A percentile compares a stretch with the other conserved stretches of the same genome.
Evolutionary conservation across 2,329 filamentous ascomycete genomes (phyloP).

Genomic region (Hymenoscyphus salicellus): DNA sequence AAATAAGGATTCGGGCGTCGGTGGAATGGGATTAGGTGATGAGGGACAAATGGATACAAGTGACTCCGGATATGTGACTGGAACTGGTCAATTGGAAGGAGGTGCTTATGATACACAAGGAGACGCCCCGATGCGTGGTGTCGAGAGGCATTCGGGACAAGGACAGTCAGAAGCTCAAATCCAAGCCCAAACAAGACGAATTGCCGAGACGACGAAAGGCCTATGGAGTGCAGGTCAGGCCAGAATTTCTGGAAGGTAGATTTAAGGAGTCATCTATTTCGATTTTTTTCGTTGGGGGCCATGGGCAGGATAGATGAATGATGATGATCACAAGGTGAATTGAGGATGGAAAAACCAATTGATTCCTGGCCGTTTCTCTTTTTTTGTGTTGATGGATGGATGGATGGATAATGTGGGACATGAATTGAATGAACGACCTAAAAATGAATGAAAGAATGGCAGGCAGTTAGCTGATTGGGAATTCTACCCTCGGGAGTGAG

Average conservation of each 20-base stretch:
- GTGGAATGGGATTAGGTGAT: conserved; percentile 24
- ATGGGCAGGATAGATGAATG: too few species aligned
- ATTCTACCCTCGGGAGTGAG: neutral
- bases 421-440: neutral
- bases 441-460: neutral
- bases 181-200: conserved; percentile 47
- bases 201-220: conserved; percentile 63
- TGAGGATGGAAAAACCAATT: neutral
- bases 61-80: conserved; percentile 31
- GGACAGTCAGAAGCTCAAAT: conserved; percentile 37
- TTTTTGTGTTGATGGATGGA: neutral
- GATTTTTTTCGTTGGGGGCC: too few species aligned
- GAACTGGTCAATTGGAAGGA: conserved; percentile 14
- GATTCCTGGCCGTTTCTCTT: neutral
- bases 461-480: neutral
- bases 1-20: conserved; percentile 45
- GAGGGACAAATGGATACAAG: conserved; percentile 26
- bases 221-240: conserved; percentile 47
- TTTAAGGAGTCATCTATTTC: neutral
- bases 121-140: conserved; percentile 27
- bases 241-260: conserved; percentile 24
- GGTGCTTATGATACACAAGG: conserved; percentile 10
- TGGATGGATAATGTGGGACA: neutral
- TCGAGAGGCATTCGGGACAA: conserved; percentile 33
- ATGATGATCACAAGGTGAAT: neutral